A percentile compares a stretch with the other conserved stretches of the same genome.
Evolutionary conservation across 2,329 filamentous ascomycete genomes (phyloP).

Genomic region (Dryadomyces quercus-mongolicae): DNA sequence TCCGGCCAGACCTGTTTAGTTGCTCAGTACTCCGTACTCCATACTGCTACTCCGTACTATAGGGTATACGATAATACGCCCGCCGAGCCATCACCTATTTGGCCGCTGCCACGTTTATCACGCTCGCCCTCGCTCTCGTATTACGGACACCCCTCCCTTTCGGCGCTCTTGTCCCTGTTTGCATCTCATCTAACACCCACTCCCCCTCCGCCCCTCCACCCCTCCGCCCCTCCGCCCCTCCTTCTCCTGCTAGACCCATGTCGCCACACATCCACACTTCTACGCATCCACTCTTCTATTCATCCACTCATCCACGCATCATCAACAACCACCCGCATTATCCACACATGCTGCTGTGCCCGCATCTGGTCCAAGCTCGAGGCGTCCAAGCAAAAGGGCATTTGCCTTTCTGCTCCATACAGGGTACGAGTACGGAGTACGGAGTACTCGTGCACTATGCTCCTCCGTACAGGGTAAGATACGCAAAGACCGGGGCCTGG

Average conservation of each 20-base stretch:
- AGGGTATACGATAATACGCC: neutral
- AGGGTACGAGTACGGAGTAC: neutral
- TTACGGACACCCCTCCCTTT: neutral
- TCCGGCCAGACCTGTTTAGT: too few relatives aligned
- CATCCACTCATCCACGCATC: neutral
- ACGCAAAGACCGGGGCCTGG: neutral
- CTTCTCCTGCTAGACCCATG: neutral
- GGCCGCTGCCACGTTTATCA: conserved; percentile 1
- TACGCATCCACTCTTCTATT: neutral
- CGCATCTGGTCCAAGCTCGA: conserved; percentile 8
- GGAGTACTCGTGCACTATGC: too few relatives aligned
- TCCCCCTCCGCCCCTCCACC: neutral
- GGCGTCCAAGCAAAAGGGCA: neutral
- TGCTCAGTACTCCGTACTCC: too few relatives aligned
- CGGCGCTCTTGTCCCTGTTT: neutral
- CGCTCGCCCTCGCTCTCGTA: neutral
- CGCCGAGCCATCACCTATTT: neutral
- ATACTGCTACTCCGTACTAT: too few relatives aligned
- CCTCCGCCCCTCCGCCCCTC: neutral
- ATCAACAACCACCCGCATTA: conserved; percentile 1
- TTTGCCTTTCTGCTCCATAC: too few relatives aligned
- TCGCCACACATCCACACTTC: neutral
- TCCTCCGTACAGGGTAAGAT: too few relatives aligned
- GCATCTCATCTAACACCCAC: conserved; percentile 3
- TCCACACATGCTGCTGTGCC: conserved; percentile 5